Percentiles rank a stretch among this genome's conserved stretches.
Conservation (phyloP, 306 rosid genomes). For the Gastrolobium bilobum region DNA sequence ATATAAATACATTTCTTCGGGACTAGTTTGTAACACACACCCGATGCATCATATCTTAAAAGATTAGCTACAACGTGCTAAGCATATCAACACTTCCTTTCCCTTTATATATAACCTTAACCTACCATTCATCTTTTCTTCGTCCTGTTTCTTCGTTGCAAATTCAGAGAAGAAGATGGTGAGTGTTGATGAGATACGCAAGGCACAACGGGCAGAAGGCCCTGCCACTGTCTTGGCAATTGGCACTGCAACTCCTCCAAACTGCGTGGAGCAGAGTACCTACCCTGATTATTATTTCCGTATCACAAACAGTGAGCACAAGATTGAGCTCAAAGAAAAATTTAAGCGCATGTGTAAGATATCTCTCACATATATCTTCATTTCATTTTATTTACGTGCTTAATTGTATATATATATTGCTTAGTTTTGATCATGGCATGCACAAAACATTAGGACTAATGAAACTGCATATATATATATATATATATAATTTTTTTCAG, state of each 20-base stretch:
- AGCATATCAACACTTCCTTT: neutral
- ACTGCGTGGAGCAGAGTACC: conserved; percentile 61
- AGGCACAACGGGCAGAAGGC: conserved; percentile 71
- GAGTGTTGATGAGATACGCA: conserved; percentile 60
- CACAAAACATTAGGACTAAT: neutral
- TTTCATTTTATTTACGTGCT: neutral
- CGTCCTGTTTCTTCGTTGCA: neutral
- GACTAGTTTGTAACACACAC: neutral
- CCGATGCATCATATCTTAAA: neutral
- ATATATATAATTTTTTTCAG: conserved; percentile 18
- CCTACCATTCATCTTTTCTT: neutral
- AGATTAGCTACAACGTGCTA: neutral
- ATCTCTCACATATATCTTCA: neutral
- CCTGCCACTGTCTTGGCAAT: conserved; percentile 75
- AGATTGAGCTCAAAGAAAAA: conserved; percentile 44
- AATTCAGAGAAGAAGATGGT: conserved; percentile 38
- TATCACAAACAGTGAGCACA: conserved; percentile 66
- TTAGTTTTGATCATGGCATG: neutral
- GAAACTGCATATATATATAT: neutral
- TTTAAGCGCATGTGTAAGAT: conserved; percentile 56
- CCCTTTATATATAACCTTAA: neutral
- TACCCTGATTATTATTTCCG: conserved; percentile 73
- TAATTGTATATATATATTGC: neutral
- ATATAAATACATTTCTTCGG: neutral
- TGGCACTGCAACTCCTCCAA: conserved; percentile 67